phyloP scores from a whole-genome alignment of 225 moss, liverwort and hornwort species.

The Bryum argenteum region DNA sequence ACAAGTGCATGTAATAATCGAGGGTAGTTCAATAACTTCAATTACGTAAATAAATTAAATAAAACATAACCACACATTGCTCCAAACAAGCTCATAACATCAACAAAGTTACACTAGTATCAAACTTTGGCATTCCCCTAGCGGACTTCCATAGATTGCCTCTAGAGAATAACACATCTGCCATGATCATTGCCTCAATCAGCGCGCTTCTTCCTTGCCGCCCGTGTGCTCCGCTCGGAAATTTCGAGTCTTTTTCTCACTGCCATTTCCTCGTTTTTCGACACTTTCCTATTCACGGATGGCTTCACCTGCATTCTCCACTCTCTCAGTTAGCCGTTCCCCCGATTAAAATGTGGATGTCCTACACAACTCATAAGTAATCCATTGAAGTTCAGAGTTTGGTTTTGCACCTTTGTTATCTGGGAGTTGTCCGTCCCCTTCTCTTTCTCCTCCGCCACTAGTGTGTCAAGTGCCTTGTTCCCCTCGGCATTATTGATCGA shows the following conservation, averaged over 20 bases:
- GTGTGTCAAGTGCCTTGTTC: neutral
- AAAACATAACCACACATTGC: neutral
- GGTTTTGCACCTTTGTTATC: too few species aligned
- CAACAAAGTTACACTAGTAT: neutral
- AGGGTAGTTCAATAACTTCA: neutral
- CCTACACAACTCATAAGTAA: neutral
- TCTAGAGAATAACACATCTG: neutral
- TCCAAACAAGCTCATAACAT: neutral
- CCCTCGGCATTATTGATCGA: neutral
- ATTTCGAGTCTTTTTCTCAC: neutral
- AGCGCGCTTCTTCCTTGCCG: neutral
- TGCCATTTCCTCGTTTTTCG: neutral
- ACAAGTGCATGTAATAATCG: too few species aligned
- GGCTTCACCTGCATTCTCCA: neutral
- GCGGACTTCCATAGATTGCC: neutral
- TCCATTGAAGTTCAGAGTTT: neutral
- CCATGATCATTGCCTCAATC: neutral
- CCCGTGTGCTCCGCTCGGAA: neutral
- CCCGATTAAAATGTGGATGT: neutral
- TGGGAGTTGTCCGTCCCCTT: neutral
- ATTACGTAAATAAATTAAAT: neutral
- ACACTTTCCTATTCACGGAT: neutral
- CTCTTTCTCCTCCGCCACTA: neutral
- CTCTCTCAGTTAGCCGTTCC: neutral
- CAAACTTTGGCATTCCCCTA: neutral